Evolutionary conservation across 1,284 basidiomycete genomes (phyloP), one percentile per base, ranked within the genome.

Genomic region (Apiotrichum mycotoxinovorans): DNA sequence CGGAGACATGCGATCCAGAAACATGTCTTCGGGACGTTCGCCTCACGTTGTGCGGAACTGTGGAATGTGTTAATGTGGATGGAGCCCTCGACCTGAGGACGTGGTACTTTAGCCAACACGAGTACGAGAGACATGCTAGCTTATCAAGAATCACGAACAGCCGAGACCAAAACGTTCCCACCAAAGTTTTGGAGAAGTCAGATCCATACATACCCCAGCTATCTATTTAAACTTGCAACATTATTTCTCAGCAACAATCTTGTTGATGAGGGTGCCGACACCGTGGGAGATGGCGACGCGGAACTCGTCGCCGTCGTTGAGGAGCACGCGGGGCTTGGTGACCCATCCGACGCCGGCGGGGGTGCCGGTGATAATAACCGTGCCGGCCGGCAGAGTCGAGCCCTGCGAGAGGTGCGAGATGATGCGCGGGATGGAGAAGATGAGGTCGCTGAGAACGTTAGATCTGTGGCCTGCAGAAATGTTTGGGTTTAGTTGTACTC

Each of bases 381-480:
- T 85, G 1, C 91, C 92, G 0, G 88, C 84, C 60, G 85, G 83
- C 25, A 96, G 83, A 0, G 91, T 95, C 4, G 90, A 91, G 1
- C 87, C 91, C 69, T 90, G 86, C 0, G 89, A 91, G 35, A 93
- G 82, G 80, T 85, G 88, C 0, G 89, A 81, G 56, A 80, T 68
- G 61, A 79, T 75, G 54, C 76, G 71, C 22, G 76, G 76, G 20
- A 78, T 66, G 9, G 68, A 65, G 57, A 79, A 79, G 66, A 79
- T 78, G 27, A 79, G 61, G 54, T 79, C 77, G 61, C 74, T 78
- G 48, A 4, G 46, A 40, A n/a, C n/a, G n/a, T n/a, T n/a, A n/a
- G n/a, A n/a, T n/a, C n/a, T n/a, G n/a, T n/a, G 4, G 17, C 15
- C n/a, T 55, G 49, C 37, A 45, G 33, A 23, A 35, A 11, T 10